Evolutionary conservation across 139 green algal genomes (phyloP), one percentile per base, ranked within the genome.

Genomic region (Edaphochlamys debaryana): DNA sequence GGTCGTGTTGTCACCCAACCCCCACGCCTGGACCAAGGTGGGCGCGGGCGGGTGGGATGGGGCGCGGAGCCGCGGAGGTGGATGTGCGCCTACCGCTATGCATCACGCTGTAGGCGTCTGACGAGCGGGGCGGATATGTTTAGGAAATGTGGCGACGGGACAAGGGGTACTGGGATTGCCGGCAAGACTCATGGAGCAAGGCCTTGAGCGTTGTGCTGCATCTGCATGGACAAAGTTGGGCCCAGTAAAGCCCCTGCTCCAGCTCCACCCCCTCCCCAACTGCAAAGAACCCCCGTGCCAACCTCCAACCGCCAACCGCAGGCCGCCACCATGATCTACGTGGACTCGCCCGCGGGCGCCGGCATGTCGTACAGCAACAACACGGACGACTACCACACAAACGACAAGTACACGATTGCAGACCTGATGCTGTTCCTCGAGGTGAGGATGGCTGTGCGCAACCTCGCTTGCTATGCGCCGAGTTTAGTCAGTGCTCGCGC

Each of bases 111-210:
- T 87, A 92, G 54, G 93, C 91, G 15, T 92, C 94, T 76, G 83
- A 94, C 0, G 91, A 94, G 22, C 92, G 95, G 84, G 86, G 95
- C 48, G 92, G 93, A 0, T 91, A 92, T 17, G 94, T 95, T 82
- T 85, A 41, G 19, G 90, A 91, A 60, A 34, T 64, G 37, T 88
- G 63, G 30, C n/a, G n/a, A n/a, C n/a, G n/a, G n/a, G n/a, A n/a
- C n/a, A n/a, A n/a, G n/a, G n/a, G n/a, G n/a, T n/a, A n/a, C n/a
- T n/a, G n/a, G 69, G 34, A 0, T 32, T 50, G 34, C 50, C n/a
- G n/a, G n/a, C n/a, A n/a, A n/a, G n/a, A n/a, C n/a, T 1, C 34
- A 34, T 48, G 25, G 37, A 25, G 37, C n/a, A n/a, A n/a, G n/a
- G n/a, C n/a, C n/a, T n/a, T n/a, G n/a, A n/a, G n/a, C n/a, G n/a